Conservation (phyloP, 1,139 yeast species). For the Lodderomyces oxycetoniae region DNA sequence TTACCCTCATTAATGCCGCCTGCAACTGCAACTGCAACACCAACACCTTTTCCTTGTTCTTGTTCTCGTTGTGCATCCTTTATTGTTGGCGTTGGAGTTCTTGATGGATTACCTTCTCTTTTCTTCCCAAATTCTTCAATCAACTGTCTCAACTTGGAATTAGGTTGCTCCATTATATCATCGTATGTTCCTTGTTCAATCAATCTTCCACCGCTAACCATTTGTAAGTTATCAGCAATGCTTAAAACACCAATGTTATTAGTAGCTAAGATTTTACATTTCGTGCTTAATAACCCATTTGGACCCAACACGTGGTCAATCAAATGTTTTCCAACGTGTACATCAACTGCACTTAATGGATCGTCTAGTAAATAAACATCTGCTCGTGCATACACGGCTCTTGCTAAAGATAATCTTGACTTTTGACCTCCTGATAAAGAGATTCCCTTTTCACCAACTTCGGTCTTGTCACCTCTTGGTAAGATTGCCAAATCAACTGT, state of each 20-base stretch:
- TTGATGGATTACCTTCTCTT: conserved; percentile 18
- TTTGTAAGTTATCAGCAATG: conserved; percentile 67
- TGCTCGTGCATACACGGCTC: conserved; percentile 38
- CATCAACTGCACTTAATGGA: conserved; percentile 35
- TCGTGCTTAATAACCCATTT: conserved; percentile 68
- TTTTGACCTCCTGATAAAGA: conserved; percentile 40
- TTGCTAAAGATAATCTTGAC: conserved; percentile 35
- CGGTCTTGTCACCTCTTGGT: conserved; percentile 36
- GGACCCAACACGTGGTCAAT: conserved; percentile 59
- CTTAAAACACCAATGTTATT: conserved; percentile 82
- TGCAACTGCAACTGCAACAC: neutral
- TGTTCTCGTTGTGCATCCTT: conserved; percentile 6
- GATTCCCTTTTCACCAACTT: conserved; percentile 42
- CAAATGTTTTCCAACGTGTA: conserved; percentile 33
- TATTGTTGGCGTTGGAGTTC: conserved; percentile 8
- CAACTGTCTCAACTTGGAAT: conserved; percentile 56
- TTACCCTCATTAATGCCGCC: neutral
- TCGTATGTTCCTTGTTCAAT: conserved; percentile 73
- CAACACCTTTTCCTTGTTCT: conserved; percentile 8
- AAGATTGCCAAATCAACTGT: conserved; percentile 30
- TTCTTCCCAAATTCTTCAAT: conserved; percentile 73
- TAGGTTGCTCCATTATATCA: conserved; percentile 49
- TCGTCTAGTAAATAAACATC: conserved; percentile 35
- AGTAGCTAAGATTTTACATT: conserved; percentile 81
- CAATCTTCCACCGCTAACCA: conserved; percentile 73